Base-by-base conservation (phyloP, 1,139 yeast genomes). In the Candida labiduridarum region DNA sequence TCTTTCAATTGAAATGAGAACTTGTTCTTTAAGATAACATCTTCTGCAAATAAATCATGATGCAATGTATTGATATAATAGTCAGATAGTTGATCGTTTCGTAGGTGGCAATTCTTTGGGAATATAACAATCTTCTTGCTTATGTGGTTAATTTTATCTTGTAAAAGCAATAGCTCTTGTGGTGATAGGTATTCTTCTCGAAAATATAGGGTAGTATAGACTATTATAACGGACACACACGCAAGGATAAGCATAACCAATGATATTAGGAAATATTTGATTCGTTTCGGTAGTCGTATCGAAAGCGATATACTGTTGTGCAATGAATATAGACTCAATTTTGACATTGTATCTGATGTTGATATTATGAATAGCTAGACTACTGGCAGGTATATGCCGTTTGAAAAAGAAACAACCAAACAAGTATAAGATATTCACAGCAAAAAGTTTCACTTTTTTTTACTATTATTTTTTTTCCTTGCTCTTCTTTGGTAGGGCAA, bases 41-140 rank as follows among this genome's bases (percentile, higher is more conserved):
- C 46, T 15, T 30, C 36, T 5, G 22, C 16, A 6, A 15, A 10
- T 14, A 42, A 22, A 2, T 31, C 38, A 8, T 22, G 39, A 19
- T 33, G 35, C 29, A 42, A 33, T 2, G 18, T 33, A 11, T 33
- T 30, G 3, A 16, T 31, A 9, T 27, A 35, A 18, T 34, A 44
- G 5, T 16, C 29, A 7, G 4, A 14, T 9, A 35, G 29, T 18
- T 36, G 25, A n/a, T 34, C 29, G 12, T 34, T 34, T 14, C 27
- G 35, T 19, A 33, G 33, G 16, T 35, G 27, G 15, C 38, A 36
- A 44, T 44, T 8, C 7, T 27, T 44, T 2, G 41, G 46, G 15
- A 44, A 44, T 12, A 44, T 36, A 27, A 44, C 41, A 15, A 44
- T 15, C 15, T 44, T 44, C 18, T 19, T 35, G 12, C 38, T 15